Base-by-base conservation (phyloP, 345 rosid genomes). In the Stellera chamaejasme region DNA sequence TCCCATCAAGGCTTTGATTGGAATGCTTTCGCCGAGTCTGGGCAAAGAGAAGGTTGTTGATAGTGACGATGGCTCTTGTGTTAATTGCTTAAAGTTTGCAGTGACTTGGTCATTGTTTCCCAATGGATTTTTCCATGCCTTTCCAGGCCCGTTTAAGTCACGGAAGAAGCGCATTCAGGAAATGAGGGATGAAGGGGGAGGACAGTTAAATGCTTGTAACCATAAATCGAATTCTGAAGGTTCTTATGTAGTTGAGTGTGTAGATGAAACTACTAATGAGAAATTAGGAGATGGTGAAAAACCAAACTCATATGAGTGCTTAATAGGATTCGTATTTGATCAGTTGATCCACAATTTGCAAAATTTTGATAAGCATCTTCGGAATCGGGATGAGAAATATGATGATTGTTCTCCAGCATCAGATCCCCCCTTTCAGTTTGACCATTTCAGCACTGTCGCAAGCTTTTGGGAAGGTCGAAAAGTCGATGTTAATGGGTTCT, bases 401-500 rank as follows among this genome's bases (percentile, higher is more conserved):
- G 42, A 46, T 26, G 60, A 56, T 57, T 50, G 50, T 48, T 55
- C 76, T 28, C 55, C 68, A 7, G 41, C 52, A 14, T 27, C 36
- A 45, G 39, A 51, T 36, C 55, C 58, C 49, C 11, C 63, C 23
- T 62, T 69, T 57, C 79, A 66, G 11, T 75, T 69, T 77, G 84
- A 79, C 69, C 69, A 63, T 63, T 74, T 81, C 26, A 77, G 52
- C 64, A 71, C 74, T 50, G 60, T 86, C 43, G 65, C 72, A 60
- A 80, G 68, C 66, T 68, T 88, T 46, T 93, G 88, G 87, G 96
- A 93, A 66, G 86, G 85, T 67, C 77, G 80, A 70, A 93, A 83
- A 58, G 74, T 79, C 6, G 80, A 88, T 23, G 75, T 93, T 4
- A 82, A 93, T 74, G 95, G 80, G 27, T 83, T 93, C 65, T 69